These are phyloP conservation scores for Chalara sp. DNA, from an alignment of 2,329 filamentous ascomycete species.

Conservation along the genomic window DNA sequence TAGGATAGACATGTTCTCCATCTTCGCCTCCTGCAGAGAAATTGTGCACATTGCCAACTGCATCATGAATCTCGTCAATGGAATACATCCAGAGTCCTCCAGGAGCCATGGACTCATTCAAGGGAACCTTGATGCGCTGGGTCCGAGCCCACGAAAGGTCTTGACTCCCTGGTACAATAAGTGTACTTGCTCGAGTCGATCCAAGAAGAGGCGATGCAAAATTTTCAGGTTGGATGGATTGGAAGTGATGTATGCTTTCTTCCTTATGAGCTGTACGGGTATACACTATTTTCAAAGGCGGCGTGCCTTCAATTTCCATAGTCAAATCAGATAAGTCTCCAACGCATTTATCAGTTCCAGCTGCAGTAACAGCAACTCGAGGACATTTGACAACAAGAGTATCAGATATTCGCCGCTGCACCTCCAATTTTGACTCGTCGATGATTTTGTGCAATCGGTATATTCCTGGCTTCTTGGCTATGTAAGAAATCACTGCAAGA, in stretches of 20 bases:
- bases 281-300: conserved; percentile 88
- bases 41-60: conserved; percentile 76
- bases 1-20: conserved; percentile 51
- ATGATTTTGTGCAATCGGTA: conserved; percentile 81
- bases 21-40: conserved; percentile 65
- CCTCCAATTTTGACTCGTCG: conserved; percentile 90
- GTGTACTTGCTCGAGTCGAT: conserved; percentile 46
- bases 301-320: conserved; percentile 79
- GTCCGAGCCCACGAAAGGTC: conserved; percentile 77
- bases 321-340: conserved; percentile 83
- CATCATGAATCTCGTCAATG: conserved; percentile 88
- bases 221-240: conserved; percentile 87
- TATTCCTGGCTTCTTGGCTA: conserved; percentile 78
- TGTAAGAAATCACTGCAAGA: conserved; percentile 62
- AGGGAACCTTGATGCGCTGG: conserved; percentile 67
- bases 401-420: conserved; percentile 68
- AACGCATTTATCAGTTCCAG: conserved; percentile 65
- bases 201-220: conserved; percentile 71
- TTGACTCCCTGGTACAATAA: conserved; percentile 51
- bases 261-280: conserved; percentile 80
- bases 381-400: conserved; percentile 85
- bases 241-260: conserved; percentile 79
- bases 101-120: conserved; percentile 82
- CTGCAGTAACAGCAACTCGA: conserved; percentile 63
- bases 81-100: conserved; percentile 83